These are phyloP conservation scores for Rhododendron griersonianum DNA, from an alignment of 148 eudicot genomes.

Conservation along the genomic window DNA sequence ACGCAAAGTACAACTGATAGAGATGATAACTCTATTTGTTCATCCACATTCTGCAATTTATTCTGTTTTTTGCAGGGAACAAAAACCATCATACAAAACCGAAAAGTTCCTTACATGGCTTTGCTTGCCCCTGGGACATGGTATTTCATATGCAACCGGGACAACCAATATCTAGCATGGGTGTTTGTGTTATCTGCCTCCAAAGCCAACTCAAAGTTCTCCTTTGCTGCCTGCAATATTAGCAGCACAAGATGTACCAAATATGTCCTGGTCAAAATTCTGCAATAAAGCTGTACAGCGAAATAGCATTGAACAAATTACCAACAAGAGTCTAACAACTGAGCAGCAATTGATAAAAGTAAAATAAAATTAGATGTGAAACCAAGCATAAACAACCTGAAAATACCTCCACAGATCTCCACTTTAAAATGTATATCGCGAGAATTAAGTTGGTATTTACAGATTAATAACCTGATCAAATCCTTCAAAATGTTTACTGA, in stretches of 20 bases:
- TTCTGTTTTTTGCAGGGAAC: background rate
- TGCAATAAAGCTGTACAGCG: background rate
- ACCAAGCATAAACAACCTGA: background rate
- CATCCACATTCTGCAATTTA: background rate
- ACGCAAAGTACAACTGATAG: background rate
- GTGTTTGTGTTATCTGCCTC: slow-evolving; percentile 89
- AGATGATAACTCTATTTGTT: background rate
- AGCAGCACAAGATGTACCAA: slow-evolving; percentile 10
- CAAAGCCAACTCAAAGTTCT: slow-evolving; percentile 87
- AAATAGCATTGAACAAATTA: background rate
- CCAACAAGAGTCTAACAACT: background rate
- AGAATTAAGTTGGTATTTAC: background rate
- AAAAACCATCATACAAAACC: background rate
- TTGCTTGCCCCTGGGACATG: slow-evolving; percentile 89
- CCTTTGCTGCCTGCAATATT: slow-evolving; percentile 69
- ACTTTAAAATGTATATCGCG: background rate
- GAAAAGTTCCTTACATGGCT: slow-evolving; percentile 52
- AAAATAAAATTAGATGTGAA: background rate
- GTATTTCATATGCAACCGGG: slow-evolving; percentile 81
- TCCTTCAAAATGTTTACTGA: background rate
- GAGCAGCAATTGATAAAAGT: background rate
- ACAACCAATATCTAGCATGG: slow-evolving; percentile 86
- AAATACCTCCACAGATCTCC: background rate
- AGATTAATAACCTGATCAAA: background rate
- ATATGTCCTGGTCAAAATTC: background rate